Conservation (phyloP, 1,284 basidiomycete genomes). For the Volvariella surrecta region DNA sequence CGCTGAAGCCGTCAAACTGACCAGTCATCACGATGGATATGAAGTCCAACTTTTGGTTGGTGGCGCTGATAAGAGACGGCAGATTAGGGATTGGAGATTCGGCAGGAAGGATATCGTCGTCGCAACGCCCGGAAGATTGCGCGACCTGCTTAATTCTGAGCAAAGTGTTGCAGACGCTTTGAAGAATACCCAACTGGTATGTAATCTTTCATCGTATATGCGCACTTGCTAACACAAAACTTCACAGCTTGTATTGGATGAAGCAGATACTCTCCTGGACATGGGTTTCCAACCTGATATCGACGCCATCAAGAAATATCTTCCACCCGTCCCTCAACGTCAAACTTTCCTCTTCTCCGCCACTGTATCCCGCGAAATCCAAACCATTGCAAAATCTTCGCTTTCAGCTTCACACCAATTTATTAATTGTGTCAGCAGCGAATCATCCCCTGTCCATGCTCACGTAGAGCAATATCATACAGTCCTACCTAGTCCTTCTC, state of each 20-base stretch:
- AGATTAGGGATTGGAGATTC: slow-evolving; percentile 61
- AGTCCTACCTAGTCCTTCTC: slow-evolving; percentile 52
- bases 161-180: slow-evolving; percentile 48
- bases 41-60: slow-evolving; percentile 79
- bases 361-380: slow-evolving; percentile 60
- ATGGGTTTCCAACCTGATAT: slow-evolving; percentile 96
- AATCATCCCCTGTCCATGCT: slow-evolving; percentile 57
- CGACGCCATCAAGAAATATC: slow-evolving; percentile 58
- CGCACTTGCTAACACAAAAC: slow-evolving; percentile 9
- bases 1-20: slow-evolving; percentile 70
- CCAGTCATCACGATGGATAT: slow-evolving; percentile 55
- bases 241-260: slow-evolving; percentile 81
- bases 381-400: slow-evolving; percentile 46
- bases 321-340: slow-evolving; percentile 64
- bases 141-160: slow-evolving; percentile 69
- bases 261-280: slow-evolving; percentile 92
- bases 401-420: slow-evolving; percentile 50
- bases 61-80: slow-evolving; percentile 59
- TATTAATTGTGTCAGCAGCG: slow-evolving; percentile 52
- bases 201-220: slow-evolving; percentile 16
- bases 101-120: slow-evolving; percentile 83
- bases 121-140: slow-evolving; percentile 85
- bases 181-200: slow-evolving; percentile 48
- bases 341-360: slow-evolving; percentile 98
- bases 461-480: slow-evolving; percentile 86